Percentiles rank a stretch among this genome's conserved stretches.
phyloP scores from a whole-genome alignment of 805 yeast species.

The Ogataea pignaliae region DNA sequence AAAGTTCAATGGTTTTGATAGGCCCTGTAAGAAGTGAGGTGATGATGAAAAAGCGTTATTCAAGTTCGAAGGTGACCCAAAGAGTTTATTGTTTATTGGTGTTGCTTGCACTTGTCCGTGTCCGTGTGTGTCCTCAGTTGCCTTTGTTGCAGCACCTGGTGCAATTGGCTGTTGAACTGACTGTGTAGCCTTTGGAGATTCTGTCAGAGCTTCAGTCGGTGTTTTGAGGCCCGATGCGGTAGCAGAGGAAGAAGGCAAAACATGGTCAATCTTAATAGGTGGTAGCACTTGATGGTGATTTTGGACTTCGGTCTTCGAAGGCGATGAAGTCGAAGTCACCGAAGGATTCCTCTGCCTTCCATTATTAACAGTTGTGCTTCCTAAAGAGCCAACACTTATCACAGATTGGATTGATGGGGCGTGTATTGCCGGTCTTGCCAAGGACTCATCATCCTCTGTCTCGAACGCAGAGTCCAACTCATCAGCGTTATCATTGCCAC shows the following conservation, averaged over 20 bases:
- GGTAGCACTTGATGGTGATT: slow-evolving; percentile 8
- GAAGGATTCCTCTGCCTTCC: too few species aligned
- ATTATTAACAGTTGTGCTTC: too few species aligned
- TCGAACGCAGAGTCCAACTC: slow-evolving; percentile 23
- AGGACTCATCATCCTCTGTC: slow-evolving; percentile 19
- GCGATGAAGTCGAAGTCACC: slow-evolving; percentile 3
- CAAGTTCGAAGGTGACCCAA: slow-evolving; percentile 3
- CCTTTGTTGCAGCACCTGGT: not conserved
- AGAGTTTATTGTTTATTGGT: not conserved
- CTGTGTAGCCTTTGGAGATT: too few species aligned
- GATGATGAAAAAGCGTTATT: not conserved
- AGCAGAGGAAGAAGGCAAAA: not conserved
- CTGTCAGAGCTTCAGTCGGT: not conserved
- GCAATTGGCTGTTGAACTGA: not conserved
- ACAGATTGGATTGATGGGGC: slow-evolving; percentile 2
- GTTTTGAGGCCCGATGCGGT: not conserved
- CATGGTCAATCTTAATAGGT: slow-evolving; percentile 8
- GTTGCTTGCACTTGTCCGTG: too few species aligned
- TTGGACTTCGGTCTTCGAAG: not conserved
- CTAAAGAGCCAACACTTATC: not conserved
- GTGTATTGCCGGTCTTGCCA: slow-evolving; percentile 5
- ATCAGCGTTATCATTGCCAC: slow-evolving; percentile 13
- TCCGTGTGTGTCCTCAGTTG: not conserved
- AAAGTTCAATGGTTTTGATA: slow-evolving; percentile 14
- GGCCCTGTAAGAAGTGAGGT: slow-evolving; percentile 6